Conservation (phyloP, 2,329 filamentous ascomycete species). For the Colletotrichum sp. region DNA sequence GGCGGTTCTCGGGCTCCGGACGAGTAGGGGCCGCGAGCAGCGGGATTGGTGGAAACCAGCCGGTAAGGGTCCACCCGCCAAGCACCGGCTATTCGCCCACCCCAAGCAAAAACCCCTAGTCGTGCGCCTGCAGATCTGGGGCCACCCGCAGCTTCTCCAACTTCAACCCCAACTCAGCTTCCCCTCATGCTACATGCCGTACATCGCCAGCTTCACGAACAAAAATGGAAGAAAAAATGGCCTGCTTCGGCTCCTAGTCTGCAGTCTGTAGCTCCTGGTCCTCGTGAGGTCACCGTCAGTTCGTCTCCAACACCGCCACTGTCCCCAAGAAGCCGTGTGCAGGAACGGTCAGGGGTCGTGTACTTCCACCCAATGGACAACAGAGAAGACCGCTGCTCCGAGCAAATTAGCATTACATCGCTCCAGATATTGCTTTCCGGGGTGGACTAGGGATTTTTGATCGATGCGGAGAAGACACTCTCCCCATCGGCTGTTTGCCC, state of each 20-base stretch:
- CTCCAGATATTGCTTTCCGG: slow-evolving; percentile 6
- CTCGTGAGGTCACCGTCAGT: background rate
- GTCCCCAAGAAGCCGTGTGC: background rate
- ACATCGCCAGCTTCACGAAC: slow-evolving; percentile 13
- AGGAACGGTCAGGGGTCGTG: slow-evolving; percentile 12
- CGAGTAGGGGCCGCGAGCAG: background rate
- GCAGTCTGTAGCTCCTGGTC: background rate
- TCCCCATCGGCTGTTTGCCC: slow-evolving; percentile 12
- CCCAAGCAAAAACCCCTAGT: background rate
- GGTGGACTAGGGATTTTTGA: background rate
- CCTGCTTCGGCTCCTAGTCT: background rate
- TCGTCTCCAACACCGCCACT: slow-evolving; percentile 2
- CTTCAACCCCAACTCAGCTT: slow-evolving; percentile 4
- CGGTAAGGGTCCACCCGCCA: background rate
- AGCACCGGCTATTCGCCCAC: background rate
- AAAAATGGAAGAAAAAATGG: background rate
- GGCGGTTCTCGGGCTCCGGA: slow-evolving; percentile 21
- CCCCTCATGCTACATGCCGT: background rate
- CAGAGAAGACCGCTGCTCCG: slow-evolving; percentile 16
- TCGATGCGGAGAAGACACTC: slow-evolving; percentile 20
- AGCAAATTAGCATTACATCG: slow-evolving; percentile 19
- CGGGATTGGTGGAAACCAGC: slow-evolving; percentile 12
- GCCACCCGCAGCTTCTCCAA: slow-evolving; percentile 1
- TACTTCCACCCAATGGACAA: slow-evolving; percentile 15
- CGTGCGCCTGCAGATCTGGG: background rate